These are phyloP conservation scores for Wickerhamiella nectarea DNA, from an alignment of 805 yeast species.

Conservation along the genomic window DNA sequence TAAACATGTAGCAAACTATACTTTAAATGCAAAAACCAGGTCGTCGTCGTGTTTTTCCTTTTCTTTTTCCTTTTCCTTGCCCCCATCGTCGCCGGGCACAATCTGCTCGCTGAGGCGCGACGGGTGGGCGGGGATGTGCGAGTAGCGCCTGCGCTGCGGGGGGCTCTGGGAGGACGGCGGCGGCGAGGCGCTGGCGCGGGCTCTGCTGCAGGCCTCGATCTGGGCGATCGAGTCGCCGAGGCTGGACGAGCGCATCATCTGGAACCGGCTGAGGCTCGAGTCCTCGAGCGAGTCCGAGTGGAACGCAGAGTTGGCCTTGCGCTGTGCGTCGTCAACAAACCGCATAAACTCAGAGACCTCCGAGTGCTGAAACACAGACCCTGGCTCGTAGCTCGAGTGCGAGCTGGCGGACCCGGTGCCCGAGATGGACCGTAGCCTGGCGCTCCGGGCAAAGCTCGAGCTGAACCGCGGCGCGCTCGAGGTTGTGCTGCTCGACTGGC, in stretches of 20 bases:
- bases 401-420: conserved; percentile 11
- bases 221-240: conserved; percentile 3
- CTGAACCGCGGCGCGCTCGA: conserved; percentile 17
- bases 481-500: conserved; percentile 7
- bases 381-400: conserved; percentile 23
- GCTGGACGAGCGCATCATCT: conserved; percentile 24
- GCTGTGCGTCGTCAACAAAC: conserved; percentile 38
- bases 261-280: conserved; percentile 25
- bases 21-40: conserved; percentile 20
- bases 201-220: conserved; percentile 7
- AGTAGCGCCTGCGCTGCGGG: conserved; percentile 7
- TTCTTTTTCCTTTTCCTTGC: conserved; percentile 1
- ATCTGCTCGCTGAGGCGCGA: conserved; percentile 27
- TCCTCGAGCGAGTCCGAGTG: conserved; percentile 13
- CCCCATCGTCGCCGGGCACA: conserved; percentile 12
- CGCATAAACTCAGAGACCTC: conserved; percentile 53
- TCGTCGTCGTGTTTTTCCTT: conserved; percentile 15
- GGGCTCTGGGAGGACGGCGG: conserved; percentile 10
- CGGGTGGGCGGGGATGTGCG: conserved; percentile 26
- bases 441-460: conserved; percentile 27
- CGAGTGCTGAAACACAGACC: conserved; percentile 33
- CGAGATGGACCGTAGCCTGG: neutral
- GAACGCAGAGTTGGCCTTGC: conserved; percentile 14
- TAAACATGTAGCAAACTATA: neutral
- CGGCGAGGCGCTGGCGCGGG: neutral